phyloP scores from a whole-genome alignment of 2,329 filamentous ascomycete genomes.

The Sphaerulina musiva region DNA sequence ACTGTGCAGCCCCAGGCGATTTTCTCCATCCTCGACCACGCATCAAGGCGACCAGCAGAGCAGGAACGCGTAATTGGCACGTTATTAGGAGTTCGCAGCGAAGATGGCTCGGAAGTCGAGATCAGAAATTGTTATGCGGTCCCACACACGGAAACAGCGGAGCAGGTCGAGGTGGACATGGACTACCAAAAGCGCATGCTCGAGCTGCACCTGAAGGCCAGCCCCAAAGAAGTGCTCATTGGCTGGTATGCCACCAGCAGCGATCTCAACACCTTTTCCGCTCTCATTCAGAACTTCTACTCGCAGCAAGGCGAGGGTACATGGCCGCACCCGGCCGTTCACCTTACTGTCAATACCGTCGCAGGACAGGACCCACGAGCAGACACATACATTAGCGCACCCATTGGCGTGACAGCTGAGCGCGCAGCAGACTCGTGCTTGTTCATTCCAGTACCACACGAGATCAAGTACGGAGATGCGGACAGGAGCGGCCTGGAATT shows the following conservation, averaged over 20 bases:
- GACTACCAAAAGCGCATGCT: conserved; percentile 99
- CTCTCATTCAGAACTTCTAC: conserved; percentile 99
- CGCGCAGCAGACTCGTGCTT: conserved; percentile 91
- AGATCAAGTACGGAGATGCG: conserved; percentile 79
- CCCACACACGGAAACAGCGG: conserved; percentile 94
- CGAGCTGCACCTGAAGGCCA: conserved; percentile 83
- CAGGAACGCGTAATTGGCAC: conserved; percentile 96
- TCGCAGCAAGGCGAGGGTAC: conserved; percentile 93
- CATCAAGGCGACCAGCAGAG: conserved; percentile 81
- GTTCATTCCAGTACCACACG: conserved; percentile 95
- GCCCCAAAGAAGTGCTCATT: conserved; percentile 86
- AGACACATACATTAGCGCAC: conserved; percentile 88
- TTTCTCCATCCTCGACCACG: conserved; percentile 75
- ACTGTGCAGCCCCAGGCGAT: conserved; percentile 86
- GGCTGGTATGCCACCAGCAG: conserved; percentile 98
- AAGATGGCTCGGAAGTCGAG: conserved; percentile 94
- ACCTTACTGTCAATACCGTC: conserved; percentile 88
- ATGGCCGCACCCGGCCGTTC: conserved; percentile 93
- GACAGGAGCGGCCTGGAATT: conserved; percentile 74
- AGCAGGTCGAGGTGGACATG: conserved; percentile 99
- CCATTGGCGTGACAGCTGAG: conserved; percentile 90
- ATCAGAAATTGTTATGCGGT: conserved; percentile 96
- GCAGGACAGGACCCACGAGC: conserved; percentile 84
- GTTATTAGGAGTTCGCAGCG: conserved; percentile 82
- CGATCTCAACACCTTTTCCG: conserved; percentile 97